These are phyloP conservation scores for Cymbopogon flexuosus DNA, from an alignment of 202 grass and related monocot genomes.

Conservation along the genomic window DNA sequence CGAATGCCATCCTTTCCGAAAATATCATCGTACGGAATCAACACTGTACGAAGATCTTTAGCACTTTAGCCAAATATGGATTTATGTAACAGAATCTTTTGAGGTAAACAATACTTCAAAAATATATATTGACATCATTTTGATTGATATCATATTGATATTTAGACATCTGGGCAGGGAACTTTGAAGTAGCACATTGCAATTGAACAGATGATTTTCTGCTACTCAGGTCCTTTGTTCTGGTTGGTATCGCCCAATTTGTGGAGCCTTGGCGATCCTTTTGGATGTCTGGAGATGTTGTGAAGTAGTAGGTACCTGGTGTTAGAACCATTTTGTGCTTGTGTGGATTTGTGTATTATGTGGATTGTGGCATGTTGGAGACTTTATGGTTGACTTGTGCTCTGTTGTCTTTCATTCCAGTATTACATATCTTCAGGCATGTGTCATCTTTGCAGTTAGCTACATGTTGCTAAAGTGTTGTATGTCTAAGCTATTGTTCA, in stretches of 20 bases:
- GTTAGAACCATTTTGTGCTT: not conserved
- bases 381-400: not conserved
- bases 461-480: not conserved
- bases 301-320: not conserved
- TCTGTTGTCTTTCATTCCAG: not conserved
- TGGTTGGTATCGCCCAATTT: not conserved
- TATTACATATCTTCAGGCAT: not conserved
- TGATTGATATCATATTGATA: slow-evolving; percentile 19
- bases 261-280: not conserved
- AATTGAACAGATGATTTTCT: not conserved
- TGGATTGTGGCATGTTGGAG: not conserved
- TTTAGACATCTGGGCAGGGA: slow-evolving; percentile 7
- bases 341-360: not conserved
- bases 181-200: not conserved
- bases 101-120: slow-evolving; percentile 2
- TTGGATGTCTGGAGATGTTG: not conserved
- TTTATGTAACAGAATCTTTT: not conserved
- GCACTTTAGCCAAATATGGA: slow-evolving; percentile 15
- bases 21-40: slow-evolving; percentile 29
- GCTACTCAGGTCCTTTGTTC: not conserved
- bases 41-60: slow-evolving; percentile 46
- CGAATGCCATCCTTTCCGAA: slow-evolving; percentile 32
- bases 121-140: not conserved
- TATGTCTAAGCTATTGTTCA: not conserved
- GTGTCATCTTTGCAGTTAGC: not conserved